Conservation (phyloP, 108 stramenopile species). For the Pseudonitzschia pungens region DNA sequence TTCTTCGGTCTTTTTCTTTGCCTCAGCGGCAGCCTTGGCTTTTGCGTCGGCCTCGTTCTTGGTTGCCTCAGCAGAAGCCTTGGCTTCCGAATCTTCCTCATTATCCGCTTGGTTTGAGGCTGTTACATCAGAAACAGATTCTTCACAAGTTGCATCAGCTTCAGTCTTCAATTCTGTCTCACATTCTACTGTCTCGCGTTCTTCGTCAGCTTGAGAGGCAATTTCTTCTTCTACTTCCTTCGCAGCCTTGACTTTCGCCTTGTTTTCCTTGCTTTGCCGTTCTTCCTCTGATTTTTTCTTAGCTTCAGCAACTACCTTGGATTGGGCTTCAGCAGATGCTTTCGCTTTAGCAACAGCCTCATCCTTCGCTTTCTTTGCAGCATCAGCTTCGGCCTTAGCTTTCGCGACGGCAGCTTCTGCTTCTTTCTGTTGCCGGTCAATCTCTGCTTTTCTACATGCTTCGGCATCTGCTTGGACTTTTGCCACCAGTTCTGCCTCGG, state of each 20-base stretch:
- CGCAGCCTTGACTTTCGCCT: background rate
- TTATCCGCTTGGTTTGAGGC: background rate
- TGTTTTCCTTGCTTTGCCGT: background rate
- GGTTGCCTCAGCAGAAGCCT: background rate
- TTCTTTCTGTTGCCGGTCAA: background rate
- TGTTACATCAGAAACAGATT: background rate
- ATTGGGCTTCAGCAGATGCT: background rate
- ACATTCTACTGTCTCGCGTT: background rate
- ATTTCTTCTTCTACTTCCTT: background rate
- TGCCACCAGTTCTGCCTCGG: background rate
- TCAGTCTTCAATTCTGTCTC: background rate
- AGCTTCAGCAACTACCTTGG: background rate
- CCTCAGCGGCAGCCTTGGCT: background rate
- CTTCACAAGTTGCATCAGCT: background rate
- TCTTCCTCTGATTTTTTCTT: background rate
- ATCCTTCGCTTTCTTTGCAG: constrained; percentile 7
- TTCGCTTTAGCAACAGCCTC: background rate
- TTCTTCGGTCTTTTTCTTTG: background rate
- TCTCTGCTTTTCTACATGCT: background rate
- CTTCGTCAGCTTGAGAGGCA: background rate
- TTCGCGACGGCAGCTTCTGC: background rate
- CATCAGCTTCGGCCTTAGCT: background rate
- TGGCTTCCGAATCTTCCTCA: background rate
- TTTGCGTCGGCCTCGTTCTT: no score
- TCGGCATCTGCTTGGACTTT: background rate